These are phyloP conservation scores for Metarhizium robertsii DNA, from an alignment of 2,329 filamentous ascomycete genomes.

Conservation along the genomic window DNA sequence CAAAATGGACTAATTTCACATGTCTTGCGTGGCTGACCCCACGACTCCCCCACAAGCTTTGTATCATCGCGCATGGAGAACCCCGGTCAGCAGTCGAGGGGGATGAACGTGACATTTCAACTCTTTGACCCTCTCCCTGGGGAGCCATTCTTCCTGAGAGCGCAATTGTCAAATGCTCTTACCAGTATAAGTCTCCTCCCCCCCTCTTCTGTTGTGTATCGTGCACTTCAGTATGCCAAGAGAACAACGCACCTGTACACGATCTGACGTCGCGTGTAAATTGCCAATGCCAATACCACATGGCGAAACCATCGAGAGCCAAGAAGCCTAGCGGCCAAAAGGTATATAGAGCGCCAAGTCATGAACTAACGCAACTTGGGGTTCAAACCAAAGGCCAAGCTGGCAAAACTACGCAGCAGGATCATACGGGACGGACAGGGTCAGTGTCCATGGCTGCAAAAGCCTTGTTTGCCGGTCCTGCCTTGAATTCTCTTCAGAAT, in stretches of 20 bases:
- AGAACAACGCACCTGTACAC: neutral
- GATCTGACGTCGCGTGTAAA: neutral
- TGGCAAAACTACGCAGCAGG: neutral
- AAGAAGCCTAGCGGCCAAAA: neutral
- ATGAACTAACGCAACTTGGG: neutral
- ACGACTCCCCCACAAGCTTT: neutral
- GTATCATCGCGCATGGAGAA: neutral
- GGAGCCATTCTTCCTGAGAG: too few species aligned
- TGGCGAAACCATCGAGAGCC: neutral
- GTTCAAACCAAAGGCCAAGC: neutral
- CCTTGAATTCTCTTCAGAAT: neutral
- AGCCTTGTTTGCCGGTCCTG: neutral
- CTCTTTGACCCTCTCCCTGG: neutral
- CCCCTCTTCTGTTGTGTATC: neutral
- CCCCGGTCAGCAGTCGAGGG: neutral
- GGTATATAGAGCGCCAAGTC: neutral
- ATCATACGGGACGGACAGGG: neutral
- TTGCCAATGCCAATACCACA: neutral
- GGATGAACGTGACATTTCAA: neutral
- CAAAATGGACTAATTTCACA: neutral
- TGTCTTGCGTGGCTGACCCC: neutral
- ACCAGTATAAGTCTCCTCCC: neutral
- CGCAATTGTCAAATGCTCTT: too few species aligned
- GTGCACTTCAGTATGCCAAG: neutral
- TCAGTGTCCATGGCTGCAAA: neutral